A percentile compares a stretch with the other conserved stretches of the same genome.
Conservation (phyloP, 2,329 filamentous ascomycete species). For the Chalara sp. region DNA sequence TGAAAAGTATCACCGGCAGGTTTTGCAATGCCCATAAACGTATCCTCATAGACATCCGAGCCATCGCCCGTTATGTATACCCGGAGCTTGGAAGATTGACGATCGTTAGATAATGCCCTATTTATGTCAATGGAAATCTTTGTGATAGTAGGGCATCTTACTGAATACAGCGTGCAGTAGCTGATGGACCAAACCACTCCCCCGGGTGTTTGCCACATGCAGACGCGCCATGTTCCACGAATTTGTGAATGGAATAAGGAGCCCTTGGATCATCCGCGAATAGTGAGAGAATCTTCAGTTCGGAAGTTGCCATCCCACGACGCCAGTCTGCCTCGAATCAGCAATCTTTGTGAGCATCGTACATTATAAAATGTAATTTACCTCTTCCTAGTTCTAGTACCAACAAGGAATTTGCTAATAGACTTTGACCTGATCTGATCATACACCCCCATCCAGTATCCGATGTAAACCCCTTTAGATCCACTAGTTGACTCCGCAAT, state of each 20-base stretch:
- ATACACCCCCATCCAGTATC: constrained; percentile 98
- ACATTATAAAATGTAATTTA: constrained; percentile 31
- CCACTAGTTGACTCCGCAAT: constrained; percentile 71
- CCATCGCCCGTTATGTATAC: constrained; percentile 90
- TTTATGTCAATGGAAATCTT: no score
- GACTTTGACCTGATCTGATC: constrained; percentile 92
- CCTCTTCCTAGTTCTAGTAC: constrained; percentile 72
- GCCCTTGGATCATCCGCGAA: constrained; percentile 85
- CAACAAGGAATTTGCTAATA: constrained; percentile 79
- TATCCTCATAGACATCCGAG: constrained; percentile 88
- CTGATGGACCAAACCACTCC: constrained; percentile 98
- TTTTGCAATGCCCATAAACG: constrained; percentile 71
- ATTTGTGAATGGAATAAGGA: constrained; percentile 91
- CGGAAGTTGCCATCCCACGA: constrained; percentile 45
- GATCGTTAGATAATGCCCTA: constrained; percentile 68
- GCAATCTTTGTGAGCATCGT: background rate
- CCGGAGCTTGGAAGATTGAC: constrained; percentile 54
- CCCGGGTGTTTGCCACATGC: constrained; percentile 92
- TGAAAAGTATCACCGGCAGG: constrained; percentile 60
- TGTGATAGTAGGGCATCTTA: constrained; percentile 36
- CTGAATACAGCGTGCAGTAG: constrained; percentile 91
- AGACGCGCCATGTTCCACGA: constrained; percentile 79
- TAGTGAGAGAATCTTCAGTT: constrained; percentile 68
- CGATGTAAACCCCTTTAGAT: constrained; percentile 77
- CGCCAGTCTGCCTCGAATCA: constrained; percentile 60